These are phyloP conservation scores for Russula griseocarnosa DNA, from an alignment of 768 basidiomycete species.

Conservation along the genomic window DNA sequence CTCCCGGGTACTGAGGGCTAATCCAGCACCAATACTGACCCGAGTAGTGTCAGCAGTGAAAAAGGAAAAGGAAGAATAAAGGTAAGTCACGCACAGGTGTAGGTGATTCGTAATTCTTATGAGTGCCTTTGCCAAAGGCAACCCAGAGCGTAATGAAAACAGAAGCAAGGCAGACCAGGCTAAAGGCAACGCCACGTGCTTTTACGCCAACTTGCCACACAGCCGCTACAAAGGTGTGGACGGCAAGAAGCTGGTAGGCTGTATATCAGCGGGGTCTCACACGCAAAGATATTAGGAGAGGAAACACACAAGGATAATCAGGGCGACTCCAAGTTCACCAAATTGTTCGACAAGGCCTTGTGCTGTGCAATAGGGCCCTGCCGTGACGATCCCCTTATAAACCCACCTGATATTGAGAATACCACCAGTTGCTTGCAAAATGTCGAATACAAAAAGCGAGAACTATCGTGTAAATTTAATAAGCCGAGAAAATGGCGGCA, in stretches of 20 bases:
- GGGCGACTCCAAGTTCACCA: conserved; percentile 42
- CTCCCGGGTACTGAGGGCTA: conserved; percentile 31
- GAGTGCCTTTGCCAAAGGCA: conserved; percentile 33
- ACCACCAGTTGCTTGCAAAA: conserved; percentile 40
- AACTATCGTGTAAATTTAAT: conserved; percentile 30
- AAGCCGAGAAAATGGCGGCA: background rate
- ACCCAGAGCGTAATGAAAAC: conserved; percentile 36
- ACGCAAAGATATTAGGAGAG: background rate
- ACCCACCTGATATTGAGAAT: conserved; percentile 41
- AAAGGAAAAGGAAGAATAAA: background rate
- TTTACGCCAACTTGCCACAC: conserved; percentile 37
- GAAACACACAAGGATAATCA: conserved; percentile 40
- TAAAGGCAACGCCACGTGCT: conserved; percentile 32
- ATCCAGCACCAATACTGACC: conserved; percentile 45
- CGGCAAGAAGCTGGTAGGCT: conserved; percentile 30
- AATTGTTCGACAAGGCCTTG: conserved; percentile 42
- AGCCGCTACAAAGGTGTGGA: conserved; percentile 41
- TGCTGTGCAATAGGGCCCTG: conserved; percentile 37
- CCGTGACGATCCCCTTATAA: conserved; percentile 35
- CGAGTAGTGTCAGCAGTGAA: conserved; percentile 15
- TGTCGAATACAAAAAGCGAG: conserved; percentile 34
- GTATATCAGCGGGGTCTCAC: conserved; percentile 31
- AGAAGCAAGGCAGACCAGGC: conserved; percentile 5
- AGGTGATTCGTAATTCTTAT: conserved; percentile 30
- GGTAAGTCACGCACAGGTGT: conserved; percentile 26